Base-by-base conservation (phyloP, 495 filamentous ascomycete species). In the Xylaria longipes region DNA sequence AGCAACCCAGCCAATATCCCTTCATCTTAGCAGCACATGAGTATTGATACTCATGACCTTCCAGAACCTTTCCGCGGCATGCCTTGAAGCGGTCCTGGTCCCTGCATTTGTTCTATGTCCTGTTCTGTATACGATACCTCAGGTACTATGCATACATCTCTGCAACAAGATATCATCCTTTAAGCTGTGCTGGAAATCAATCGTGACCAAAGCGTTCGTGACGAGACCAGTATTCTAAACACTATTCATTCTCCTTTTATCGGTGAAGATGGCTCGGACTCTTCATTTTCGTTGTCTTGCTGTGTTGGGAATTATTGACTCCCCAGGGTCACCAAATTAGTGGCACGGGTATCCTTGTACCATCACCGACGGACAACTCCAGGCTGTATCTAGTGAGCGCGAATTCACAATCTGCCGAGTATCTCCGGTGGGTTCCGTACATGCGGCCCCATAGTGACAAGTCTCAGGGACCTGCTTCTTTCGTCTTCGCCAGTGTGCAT, bases 401-500 rank as follows among this genome's bases (percentile, higher is more conserved):
- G 66, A 69, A 33, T 45, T 58, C 43, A 48, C 56, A 61, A 60
- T 45, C 9, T 58, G 31, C 66, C 66, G 54, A 69, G 27, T 45
- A 33, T 48, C 17, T 48, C 25, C 27, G 62, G 39, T n/a, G 43
- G 58, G 58, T 63, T 63, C 60, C 37, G 37, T 52, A 65, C 25
- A 4, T 41, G 50, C 46, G 27, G 52, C 39, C 66, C 52, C 54
- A 20, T 45, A n/a, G n/a, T n/a, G n/a, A 48, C 66, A 60, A 12
- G 56, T 39, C 29, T 60, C 22, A 61, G 37, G 50, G 66, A 69
- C 66, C 66, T 69, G 66, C 66, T 69, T 69, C 66, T 69, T 69
- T 69, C 15, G 66, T 56, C 48, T 20, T 57, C 33, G 48, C n/a
- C 45, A 43, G 65, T n/a, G 9, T 60, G 25, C 31, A 33, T 41